A percentile compares a stretch with the other conserved stretches of the same genome.
Conservation (phyloP, 2,329 filamentous ascomycete species). For the Beauveria sp. region DNA sequence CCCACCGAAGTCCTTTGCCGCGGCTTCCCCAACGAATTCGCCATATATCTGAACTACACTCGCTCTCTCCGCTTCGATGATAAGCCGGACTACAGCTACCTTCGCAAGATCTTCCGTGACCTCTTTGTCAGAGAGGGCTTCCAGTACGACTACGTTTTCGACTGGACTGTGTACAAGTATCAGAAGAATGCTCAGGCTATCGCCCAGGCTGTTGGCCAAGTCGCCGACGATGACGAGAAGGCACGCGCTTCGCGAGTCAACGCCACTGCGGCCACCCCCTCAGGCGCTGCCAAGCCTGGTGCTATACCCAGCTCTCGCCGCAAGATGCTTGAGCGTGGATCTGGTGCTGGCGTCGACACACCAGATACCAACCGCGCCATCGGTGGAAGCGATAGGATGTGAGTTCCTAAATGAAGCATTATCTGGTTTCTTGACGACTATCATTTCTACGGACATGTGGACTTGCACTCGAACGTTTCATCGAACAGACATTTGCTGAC, state of each 20-base stretch:
- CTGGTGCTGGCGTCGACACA: slow-evolving; percentile 53
- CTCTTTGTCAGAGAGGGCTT: slow-evolving; percentile 98
- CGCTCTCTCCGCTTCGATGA: slow-evolving; percentile 97
- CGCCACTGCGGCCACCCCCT: slow-evolving; percentile 56
- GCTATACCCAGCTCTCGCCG: slow-evolving; percentile 71
- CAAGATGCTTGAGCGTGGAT: slow-evolving; percentile 69
- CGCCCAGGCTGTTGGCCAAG: slow-evolving; percentile 66
- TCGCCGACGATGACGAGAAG: slow-evolving; percentile 67
- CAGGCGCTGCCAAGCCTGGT: slow-evolving; percentile 60
- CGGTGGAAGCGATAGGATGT: slow-evolving; percentile 88
- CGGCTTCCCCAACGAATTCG: slow-evolving; percentile 98
- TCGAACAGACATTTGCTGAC: slow-evolving; percentile 66
- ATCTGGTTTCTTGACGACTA: slow-evolving; percentile 37
- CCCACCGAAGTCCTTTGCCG: slow-evolving; percentile 97
- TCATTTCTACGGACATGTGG: slow-evolving; percentile 69
- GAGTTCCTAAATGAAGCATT: slow-evolving; percentile 61
- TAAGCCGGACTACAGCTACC: slow-evolving; percentile 99
- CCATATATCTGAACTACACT: slow-evolving; percentile 99
- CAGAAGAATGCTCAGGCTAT: slow-evolving; percentile 98
- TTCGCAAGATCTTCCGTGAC: slow-evolving; percentile 99
- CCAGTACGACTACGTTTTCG: slow-evolving; percentile 99
- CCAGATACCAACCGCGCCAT: slow-evolving; percentile 68
- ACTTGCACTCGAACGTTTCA: slow-evolving; percentile 63
- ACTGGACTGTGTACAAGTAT: slow-evolving; percentile 99
- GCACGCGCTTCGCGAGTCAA: slow-evolving; percentile 59